Percentiles rank a stretch among this genome's conserved stretches.
Evolutionary conservation across 2,329 filamentous ascomycete genomes (phyloP).

Genomic region (Intubia oerlemansii): DNA sequence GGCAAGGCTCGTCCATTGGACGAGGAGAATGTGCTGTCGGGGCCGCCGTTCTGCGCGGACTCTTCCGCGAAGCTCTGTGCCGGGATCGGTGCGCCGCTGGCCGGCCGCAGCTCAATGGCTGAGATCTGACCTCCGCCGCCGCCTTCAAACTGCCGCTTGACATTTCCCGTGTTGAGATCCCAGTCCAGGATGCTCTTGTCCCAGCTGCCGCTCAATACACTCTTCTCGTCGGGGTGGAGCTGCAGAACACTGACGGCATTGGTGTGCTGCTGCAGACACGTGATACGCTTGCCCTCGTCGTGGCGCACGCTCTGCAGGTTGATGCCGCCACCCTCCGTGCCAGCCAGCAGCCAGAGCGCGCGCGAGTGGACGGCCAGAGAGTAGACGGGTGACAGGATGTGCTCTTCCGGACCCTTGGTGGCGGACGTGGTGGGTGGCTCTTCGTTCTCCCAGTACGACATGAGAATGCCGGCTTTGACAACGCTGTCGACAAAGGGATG

Average conservation of each 20-base stretch:
- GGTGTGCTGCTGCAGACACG: conserved; percentile 60
- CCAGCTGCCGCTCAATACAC: conserved; percentile 83
- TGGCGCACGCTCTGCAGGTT: conserved; percentile 86
- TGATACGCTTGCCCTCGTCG: conserved; percentile 80
- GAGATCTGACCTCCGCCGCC: conserved; percentile 70
- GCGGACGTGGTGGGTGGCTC: conserved; percentile 31
- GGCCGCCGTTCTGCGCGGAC: conserved; percentile 32
- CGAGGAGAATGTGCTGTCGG: conserved; percentile 54
- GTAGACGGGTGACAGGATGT: conserved; percentile 71
- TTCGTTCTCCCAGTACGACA: conserved; percentile 98
- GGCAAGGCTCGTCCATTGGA: conserved; percentile 43
- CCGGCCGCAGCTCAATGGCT: conserved; percentile 64
- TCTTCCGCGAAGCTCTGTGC: conserved; percentile 41
- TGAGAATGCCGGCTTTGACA: conserved; percentile 77
- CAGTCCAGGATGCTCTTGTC: conserved; percentile 88
- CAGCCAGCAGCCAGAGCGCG: conserved; percentile 78
- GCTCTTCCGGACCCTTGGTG: conserved; percentile 29
- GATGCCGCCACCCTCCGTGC: conserved; percentile 76
- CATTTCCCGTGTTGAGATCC: conserved; percentile 74
- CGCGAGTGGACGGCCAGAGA: conserved; percentile 80
- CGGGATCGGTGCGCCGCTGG: conserved; percentile 54
- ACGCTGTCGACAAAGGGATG: conserved; percentile 97
- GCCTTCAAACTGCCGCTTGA: conserved; percentile 50
- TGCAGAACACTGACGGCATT: conserved; percentile 81
- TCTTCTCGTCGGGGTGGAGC: conserved; percentile 66